Conservation (phyloP, 2,329 filamentous ascomycete genomes). For the Tolypocladium ovalisporum region DNA sequence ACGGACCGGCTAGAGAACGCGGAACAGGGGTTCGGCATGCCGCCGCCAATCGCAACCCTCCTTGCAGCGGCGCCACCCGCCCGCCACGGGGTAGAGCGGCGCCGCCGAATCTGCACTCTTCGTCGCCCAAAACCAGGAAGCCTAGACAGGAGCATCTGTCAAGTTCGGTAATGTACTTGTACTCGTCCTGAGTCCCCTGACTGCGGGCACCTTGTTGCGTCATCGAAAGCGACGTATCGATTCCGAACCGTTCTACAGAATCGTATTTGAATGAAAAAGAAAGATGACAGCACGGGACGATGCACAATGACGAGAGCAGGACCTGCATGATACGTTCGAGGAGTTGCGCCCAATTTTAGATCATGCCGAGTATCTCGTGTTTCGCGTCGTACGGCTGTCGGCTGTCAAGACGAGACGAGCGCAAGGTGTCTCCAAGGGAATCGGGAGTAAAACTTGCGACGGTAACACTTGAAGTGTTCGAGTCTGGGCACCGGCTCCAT, state of each 20-base stretch:
- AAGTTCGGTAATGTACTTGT: no score
- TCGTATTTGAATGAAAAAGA: background rate
- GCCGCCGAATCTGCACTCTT: background rate
- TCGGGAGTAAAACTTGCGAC: background rate
- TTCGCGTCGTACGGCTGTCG: background rate
- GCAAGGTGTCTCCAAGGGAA: background rate
- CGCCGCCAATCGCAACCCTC: slow-evolving; percentile 2
- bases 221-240: background rate
- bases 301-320: background rate
- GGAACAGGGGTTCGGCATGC: slow-evolving; percentile 2
- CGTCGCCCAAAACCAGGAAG: background rate
- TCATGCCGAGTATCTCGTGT: background rate
- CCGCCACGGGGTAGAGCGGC: background rate
- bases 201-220: background rate
- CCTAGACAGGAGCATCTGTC: background rate
- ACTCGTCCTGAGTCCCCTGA: background rate
- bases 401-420: background rate
- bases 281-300: no score
- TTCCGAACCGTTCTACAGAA: background rate
- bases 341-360: background rate
- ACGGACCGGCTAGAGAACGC: slow-evolving; percentile 1
- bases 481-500: background rate
- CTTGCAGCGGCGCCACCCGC: slow-evolving; percentile 1
- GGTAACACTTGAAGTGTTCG: background rate
- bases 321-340: background rate